phyloP scores from a whole-genome alignment of 1,284 basidiomycete species.

The Rhodotorula glutinis region DNA sequence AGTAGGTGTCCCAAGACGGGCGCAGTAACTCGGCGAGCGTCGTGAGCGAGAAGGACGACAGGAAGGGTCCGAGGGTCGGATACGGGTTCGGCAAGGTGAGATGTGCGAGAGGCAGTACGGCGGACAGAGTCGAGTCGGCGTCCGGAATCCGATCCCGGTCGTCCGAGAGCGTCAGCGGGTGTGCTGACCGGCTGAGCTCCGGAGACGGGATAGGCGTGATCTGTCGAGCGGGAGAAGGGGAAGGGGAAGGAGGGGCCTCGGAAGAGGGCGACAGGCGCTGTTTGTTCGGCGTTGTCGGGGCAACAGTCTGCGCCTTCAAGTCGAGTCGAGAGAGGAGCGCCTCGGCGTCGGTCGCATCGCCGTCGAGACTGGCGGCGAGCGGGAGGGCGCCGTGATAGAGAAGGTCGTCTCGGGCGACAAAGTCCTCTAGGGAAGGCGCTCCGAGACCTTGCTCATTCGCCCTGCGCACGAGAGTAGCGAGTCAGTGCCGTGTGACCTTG shows the following conservation, averaged over 20 bases:
- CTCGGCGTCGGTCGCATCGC: background rate
- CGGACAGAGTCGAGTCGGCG: slow-evolving; percentile 27
- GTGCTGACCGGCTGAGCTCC: slow-evolving; percentile 55
- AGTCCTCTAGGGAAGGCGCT: slow-evolving; percentile 58
- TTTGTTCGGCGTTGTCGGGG: background rate
- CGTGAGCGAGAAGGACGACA: slow-evolving; percentile 65
- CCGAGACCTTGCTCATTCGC: background rate
- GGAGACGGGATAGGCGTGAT: slow-evolving; percentile 24
- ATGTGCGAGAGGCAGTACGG: slow-evolving; percentile 51
- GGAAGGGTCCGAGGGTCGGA: slow-evolving; percentile 58
- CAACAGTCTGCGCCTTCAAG: no score
- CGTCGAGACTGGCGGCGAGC: slow-evolving; percentile 4
- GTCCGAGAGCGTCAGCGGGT: background rate
- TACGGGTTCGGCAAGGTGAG: slow-evolving; percentile 72
- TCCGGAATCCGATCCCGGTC: background rate
- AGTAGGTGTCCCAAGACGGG: slow-evolving; percentile 90
- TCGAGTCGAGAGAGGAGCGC: no score
- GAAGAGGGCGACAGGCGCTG: slow-evolving; percentile 50
- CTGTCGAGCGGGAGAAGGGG: slow-evolving; percentile 22
- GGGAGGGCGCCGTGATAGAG: slow-evolving; percentile 55
- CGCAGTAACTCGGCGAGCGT: slow-evolving; percentile 69
- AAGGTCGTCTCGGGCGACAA: slow-evolving; percentile 62
- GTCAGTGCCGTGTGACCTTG: background rate
- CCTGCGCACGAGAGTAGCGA: background rate
- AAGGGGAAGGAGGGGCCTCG: slow-evolving; percentile 21